phyloP scores from a whole-genome alignment of 2,329 filamentous ascomycete species.

The Colletotrichum viniferum region DNA sequence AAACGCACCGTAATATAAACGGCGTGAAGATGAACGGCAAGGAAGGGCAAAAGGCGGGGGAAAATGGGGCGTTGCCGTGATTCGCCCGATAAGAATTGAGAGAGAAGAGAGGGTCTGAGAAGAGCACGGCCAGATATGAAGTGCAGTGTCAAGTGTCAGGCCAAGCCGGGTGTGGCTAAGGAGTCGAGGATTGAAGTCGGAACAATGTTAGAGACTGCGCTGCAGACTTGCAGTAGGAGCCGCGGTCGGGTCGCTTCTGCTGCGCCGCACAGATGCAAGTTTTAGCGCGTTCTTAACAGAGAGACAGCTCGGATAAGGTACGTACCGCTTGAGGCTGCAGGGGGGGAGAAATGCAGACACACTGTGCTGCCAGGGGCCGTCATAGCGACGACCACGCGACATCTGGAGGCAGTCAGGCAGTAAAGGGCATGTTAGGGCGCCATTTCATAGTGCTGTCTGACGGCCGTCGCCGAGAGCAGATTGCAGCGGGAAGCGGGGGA shows the following conservation, averaged over 20 bases:
- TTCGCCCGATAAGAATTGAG: background rate
- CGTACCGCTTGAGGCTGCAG: background rate
- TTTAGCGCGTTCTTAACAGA: slow-evolving; percentile 2
- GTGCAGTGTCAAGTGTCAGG: background rate
- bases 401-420: background rate
- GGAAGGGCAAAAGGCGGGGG: background rate
- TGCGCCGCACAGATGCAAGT: slow-evolving; percentile 16
- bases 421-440: background rate
- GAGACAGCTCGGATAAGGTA: background rate
- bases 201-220: slow-evolving; percentile 11
- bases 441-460: background rate
- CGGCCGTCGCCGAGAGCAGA: background rate
- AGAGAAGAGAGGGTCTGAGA: background rate
- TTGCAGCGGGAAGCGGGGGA: slow-evolving; percentile 12
- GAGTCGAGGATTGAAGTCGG: slow-evolving; percentile 2
- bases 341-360: background rate
- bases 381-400: background rate
- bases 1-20: background rate
- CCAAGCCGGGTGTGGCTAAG: background rate
- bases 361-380: slow-evolving; percentile 14
- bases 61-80: background rate
- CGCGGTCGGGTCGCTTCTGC: slow-evolving; percentile 5
- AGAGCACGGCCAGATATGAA: background rate
- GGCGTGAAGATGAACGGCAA: background rate
- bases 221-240: background rate